phyloP scores from a whole-genome alignment of 2,329 filamentous ascomycete species.

The Penicillium palitans region DNA sequence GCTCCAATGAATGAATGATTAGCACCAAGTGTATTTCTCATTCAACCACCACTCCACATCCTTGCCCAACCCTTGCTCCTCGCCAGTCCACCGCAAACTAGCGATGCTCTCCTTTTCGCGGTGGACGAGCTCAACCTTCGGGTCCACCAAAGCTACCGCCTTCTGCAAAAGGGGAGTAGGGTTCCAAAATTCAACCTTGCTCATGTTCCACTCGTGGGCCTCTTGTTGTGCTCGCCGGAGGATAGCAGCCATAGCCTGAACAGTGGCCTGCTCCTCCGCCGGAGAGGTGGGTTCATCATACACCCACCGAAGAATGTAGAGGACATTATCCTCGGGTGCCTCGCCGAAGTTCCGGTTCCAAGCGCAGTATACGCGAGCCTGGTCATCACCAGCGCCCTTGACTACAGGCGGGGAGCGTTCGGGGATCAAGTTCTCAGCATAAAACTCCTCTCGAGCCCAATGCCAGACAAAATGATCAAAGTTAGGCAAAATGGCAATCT shows the following conservation, averaged over 20 bases:
- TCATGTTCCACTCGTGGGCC: conserved; percentile 69
- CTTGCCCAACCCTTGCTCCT: conserved; percentile 36
- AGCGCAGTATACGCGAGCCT: conserved; percentile 40
- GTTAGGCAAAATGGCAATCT: conserved; percentile 69
- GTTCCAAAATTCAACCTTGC: conserved; percentile 79
- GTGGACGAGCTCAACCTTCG: conserved; percentile 42
- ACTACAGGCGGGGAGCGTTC: conserved; percentile 53
- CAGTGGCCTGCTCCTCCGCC: conserved; percentile 51
- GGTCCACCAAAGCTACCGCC: conserved; percentile 43
- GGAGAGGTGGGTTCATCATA: conserved; percentile 42
- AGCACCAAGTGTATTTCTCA: conserved; percentile 54
- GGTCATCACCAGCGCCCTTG: conserved; percentile 68
- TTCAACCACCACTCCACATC: conserved; percentile 50
- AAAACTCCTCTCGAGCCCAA: conserved; percentile 77
- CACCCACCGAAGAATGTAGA: conserved; percentile 47
- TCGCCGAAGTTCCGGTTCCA: conserved; percentile 46
- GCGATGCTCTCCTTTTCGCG: conserved; percentile 50
- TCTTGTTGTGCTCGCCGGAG: conserved; percentile 67
- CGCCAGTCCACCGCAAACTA: conserved; percentile 50
- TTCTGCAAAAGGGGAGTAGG: conserved; percentile 58
- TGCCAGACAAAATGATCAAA: conserved; percentile 72
- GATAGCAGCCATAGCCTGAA: conserved; percentile 61
- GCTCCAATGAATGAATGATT: conserved; percentile 14
- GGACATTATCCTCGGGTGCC: conserved; percentile 37
- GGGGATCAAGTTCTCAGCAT: conserved; percentile 63